These are phyloP conservation scores for Stachybotrys elegans DNA, from an alignment of 2,329 filamentous ascomycete genomes.

Conservation along the genomic window DNA sequence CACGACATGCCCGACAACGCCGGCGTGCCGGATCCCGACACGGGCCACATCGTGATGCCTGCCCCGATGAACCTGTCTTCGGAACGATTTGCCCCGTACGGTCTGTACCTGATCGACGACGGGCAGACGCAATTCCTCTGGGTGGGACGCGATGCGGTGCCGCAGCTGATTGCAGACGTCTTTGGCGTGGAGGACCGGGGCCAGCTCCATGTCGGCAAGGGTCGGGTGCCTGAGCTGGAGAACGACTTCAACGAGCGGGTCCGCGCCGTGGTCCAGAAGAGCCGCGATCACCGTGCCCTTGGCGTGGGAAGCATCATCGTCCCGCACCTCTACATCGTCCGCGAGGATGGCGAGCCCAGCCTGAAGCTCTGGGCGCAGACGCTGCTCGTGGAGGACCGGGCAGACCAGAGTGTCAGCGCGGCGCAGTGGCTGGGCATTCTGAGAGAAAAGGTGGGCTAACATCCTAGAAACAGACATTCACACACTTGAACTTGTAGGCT, in stretches of 20 bases:
- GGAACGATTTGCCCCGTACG: constrained; percentile 80
- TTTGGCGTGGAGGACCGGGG: constrained; percentile 83
- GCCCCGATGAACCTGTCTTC: constrained; percentile 82
- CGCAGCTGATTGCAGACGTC: constrained; percentile 81
- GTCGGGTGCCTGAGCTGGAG: constrained; percentile 77
- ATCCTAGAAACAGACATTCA: not conserved
- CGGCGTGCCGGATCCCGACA: constrained; percentile 77
- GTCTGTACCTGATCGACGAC: constrained; percentile 93
- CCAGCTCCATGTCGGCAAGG: constrained; percentile 87
- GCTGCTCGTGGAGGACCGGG: constrained; percentile 86
- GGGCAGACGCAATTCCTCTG: constrained; percentile 97
- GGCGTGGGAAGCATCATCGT: constrained; percentile 91
- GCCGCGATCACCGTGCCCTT: constrained; percentile 76
- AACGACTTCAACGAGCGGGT: constrained; percentile 97
- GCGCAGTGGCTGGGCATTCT: constrained; percentile 89
- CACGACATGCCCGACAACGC: constrained; percentile 97
- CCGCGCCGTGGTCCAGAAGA: constrained; percentile 86
- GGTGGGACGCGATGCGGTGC: constrained; percentile 89
- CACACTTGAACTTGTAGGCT: constrained; percentile 7
- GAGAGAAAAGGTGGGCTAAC: constrained; percentile 78
- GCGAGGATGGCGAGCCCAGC: constrained; percentile 93
- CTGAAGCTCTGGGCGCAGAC: constrained; percentile 97
- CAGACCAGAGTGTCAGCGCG: constrained; percentile 88
- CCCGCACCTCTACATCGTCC: constrained; percentile 87
- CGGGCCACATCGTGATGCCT: constrained; percentile 84